These are phyloP conservation scores for Ettlia oleoabundans DNA, from an alignment of 139 green algal species.

Conservation along the genomic window DNA sequence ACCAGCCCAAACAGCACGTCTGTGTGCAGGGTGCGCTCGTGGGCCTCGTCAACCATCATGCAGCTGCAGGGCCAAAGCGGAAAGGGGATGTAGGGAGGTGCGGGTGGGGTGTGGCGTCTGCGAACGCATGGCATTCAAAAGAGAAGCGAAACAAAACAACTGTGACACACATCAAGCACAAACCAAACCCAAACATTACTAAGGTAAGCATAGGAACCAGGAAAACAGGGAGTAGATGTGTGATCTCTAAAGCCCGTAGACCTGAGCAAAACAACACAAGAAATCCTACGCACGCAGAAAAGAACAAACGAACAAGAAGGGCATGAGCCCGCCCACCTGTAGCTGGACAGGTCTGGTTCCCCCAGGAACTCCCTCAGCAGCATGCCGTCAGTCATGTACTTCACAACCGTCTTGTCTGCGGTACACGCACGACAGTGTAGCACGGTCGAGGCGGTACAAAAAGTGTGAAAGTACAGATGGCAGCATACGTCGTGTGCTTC, in stretches of 20 bases:
- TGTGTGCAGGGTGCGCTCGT: slow-evolving; percentile 97
- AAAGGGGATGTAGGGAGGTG: background rate
- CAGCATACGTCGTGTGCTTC: background rate
- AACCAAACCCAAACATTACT: too few relatives aligned
- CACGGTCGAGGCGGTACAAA: background rate
- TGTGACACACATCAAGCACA: too few relatives aligned
- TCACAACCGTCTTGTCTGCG: slow-evolving; percentile 93
- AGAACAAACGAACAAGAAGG: slow-evolving; percentile 28
- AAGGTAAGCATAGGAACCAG: too few relatives aligned
- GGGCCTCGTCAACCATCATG: slow-evolving; percentile 98
- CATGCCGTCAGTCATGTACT: slow-evolving; percentile 99
- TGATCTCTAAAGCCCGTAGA: too few relatives aligned
- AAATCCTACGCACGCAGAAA: slow-evolving; percentile 55
- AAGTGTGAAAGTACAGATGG: background rate
- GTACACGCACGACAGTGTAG: background rate
- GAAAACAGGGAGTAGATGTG: too few relatives aligned
- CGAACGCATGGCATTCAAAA: too few relatives aligned
- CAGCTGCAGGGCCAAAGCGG: slow-evolving; percentile 53
- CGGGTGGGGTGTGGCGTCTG: background rate
- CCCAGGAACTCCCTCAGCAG: slow-evolving; percentile 96
- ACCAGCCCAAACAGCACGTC: slow-evolving; percentile 97
- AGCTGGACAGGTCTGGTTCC: slow-evolving; percentile 94
- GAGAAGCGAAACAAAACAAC: too few relatives aligned
- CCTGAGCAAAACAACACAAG: too few relatives aligned
- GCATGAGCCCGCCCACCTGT: slow-evolving; percentile 63